Evolutionary conservation across 2,329 filamentous ascomycete genomes (phyloP).

Genomic region (Colletotrichum abscissum): DNA sequence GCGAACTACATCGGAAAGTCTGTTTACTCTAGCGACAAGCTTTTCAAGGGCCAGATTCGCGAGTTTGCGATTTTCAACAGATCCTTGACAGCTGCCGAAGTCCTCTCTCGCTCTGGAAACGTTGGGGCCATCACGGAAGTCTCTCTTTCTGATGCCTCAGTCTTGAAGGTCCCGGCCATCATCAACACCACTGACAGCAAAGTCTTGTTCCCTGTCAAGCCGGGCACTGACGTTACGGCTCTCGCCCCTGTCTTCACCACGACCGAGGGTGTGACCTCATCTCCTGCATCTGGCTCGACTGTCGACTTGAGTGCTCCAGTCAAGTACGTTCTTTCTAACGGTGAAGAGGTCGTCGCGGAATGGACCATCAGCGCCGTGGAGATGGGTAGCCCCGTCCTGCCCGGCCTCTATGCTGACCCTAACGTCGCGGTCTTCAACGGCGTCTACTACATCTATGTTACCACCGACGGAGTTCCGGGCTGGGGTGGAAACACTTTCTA

Average conservation of each 20-base stretch:
- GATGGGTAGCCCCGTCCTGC: conserved; percentile 48
- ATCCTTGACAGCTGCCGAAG: conserved; percentile 37
- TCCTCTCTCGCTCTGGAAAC: conserved; percentile 30
- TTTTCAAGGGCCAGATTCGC: conserved; percentile 38
- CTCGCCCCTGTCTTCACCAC: conserved; percentile 38
- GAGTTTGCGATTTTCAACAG: conserved; percentile 40
- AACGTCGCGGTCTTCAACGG: conserved; percentile 57
- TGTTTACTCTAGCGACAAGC: conserved; percentile 37
- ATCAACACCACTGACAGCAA: conserved; percentile 30
- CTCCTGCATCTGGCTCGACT: conserved; percentile 35
- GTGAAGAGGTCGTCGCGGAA: not conserved
- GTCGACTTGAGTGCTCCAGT: conserved; percentile 35
- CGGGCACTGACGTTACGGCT: conserved; percentile 36
- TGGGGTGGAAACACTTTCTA: conserved; percentile 61
- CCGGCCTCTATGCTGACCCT: conserved; percentile 56
- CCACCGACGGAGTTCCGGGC: conserved; percentile 55
- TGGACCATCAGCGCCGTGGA: conserved; percentile 36
- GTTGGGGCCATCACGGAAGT: conserved; percentile 30
- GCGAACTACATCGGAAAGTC: conserved; percentile 40
- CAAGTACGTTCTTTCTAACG: conserved; percentile 36
- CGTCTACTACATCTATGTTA: conserved; percentile 60
- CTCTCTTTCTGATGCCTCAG: conserved; percentile 26
- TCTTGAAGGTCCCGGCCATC: conserved; percentile 36
- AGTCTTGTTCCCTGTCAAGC: conserved; percentile 37
- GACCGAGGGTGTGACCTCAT: conserved; percentile 34